A percentile compares a stretch with the other conserved stretches of the same genome.
Evolutionary conservation across 2,329 filamentous ascomycete species (phyloP).

Genomic region (Xylaria hypoxylon): DNA sequence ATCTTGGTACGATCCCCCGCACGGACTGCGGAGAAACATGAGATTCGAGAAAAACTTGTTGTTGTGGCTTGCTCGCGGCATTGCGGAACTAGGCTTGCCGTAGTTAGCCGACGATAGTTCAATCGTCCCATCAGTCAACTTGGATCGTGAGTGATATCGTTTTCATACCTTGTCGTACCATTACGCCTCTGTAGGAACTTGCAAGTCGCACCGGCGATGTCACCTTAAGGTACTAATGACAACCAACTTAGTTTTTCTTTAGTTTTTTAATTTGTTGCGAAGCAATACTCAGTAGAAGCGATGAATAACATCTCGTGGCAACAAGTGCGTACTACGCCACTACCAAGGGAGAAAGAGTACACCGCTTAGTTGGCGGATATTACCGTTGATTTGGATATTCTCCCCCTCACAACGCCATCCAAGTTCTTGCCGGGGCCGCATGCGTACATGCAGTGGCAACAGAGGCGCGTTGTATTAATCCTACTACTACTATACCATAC

Average conservation of each 20-base stretch:
- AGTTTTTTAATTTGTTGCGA: no score
- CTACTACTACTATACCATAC: no score
- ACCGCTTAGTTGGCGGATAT: neutral
- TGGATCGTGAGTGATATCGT: neutral
- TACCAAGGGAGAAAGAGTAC: slow-evolving; percentile 2
- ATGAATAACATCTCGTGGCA: neutral
- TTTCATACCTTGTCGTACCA: neutral
- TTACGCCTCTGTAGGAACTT: no score
- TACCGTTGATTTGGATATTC: neutral
- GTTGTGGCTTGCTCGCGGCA: slow-evolving; percentile 8
- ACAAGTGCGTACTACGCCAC: neutral
- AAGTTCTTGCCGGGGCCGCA: neutral
- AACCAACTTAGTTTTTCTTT: neutral
- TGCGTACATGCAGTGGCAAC: neutral
- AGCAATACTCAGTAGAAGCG: no score
- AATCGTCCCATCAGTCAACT: neutral
- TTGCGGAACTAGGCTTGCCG: slow-evolving; percentile 1
- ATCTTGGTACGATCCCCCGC: slow-evolving; percentile 25
- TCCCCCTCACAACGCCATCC: slow-evolving; percentile 7
- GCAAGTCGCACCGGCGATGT: neutral
- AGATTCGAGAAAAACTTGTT: neutral
- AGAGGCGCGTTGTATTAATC: neutral
- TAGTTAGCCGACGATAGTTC: neutral
- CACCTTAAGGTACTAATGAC: neutral
- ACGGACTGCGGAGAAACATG: slow-evolving; percentile 11